These are phyloP conservation scores for Papiliotrema fonsecae DNA, from an alignment of 1,284 basidiomycete genomes.

Conservation along the genomic window DNA sequence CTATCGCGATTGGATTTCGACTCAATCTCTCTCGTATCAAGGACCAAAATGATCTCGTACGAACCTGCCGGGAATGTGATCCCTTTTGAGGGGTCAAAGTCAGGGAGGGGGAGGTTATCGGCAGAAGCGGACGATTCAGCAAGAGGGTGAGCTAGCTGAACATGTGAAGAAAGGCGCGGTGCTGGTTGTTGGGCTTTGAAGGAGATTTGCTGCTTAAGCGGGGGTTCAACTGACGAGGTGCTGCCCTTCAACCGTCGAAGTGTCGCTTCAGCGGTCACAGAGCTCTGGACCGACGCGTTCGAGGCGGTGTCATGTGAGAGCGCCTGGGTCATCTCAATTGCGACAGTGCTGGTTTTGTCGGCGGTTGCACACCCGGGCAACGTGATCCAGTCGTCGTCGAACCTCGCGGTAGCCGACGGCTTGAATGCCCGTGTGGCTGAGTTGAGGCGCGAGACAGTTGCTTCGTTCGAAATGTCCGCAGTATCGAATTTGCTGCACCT, in stretches of 20 bases:
- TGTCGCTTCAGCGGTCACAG: too few relatives aligned
- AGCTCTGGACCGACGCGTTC: too few relatives aligned
- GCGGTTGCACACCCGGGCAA: not conserved
- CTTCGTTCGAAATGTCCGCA: too few relatives aligned
- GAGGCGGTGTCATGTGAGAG: too few relatives aligned
- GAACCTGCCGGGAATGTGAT: constrained; percentile 49
- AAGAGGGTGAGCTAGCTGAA: constrained; percentile 19
- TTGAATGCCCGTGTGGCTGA: too few relatives aligned
- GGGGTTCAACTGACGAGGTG: too few relatives aligned
- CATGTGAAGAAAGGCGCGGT: constrained; percentile 31
- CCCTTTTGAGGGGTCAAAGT: constrained; percentile 39
- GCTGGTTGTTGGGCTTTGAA: constrained; percentile 3
- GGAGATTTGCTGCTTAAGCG: not conserved
- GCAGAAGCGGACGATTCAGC: constrained; percentile 2
- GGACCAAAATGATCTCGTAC: constrained; percentile 53
- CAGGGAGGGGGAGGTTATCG: constrained; percentile 7
- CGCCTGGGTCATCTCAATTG: too few relatives aligned
- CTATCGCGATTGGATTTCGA: constrained; percentile 43
- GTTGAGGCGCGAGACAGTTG: not conserved
- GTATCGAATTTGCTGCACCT: constrained; percentile 34
- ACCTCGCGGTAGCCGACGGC: too few relatives aligned
- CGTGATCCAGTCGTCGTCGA: constrained; percentile 2
- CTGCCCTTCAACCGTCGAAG: too few relatives aligned
- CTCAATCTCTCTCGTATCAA: constrained; percentile 55
- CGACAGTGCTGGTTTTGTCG: not conserved